Percentiles rank a stretch among this genome's conserved stretches.
Conservation (phyloP, 208 protist species). For the Leishmania tropica region DNA sequence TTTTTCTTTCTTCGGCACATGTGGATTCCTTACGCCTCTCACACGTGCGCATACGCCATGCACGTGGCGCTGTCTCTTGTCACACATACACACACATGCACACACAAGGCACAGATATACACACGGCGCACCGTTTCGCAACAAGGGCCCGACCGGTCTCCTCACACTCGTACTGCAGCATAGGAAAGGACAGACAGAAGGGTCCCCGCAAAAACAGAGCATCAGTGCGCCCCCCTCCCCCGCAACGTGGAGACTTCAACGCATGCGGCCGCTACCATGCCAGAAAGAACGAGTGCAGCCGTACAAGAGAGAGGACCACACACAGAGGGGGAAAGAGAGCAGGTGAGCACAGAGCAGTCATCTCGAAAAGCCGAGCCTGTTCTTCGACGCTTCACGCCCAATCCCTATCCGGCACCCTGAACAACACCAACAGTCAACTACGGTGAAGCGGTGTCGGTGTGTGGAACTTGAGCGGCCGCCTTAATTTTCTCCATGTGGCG, state of each 20-base stretch:
- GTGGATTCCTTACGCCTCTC: not conserved
- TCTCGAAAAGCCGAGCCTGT: not conserved
- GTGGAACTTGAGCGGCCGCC: conserved; percentile 33
- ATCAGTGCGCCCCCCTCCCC: not conserved
- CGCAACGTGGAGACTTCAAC: not conserved
- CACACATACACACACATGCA: conserved; percentile 7
- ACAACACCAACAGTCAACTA: not conserved
- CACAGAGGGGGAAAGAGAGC: not conserved
- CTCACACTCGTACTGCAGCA: not conserved
- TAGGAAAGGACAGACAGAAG: not conserved
- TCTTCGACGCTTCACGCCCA: not conserved
- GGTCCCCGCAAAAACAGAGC: not conserved
- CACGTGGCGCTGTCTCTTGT: not conserved
- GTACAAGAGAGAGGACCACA: not conserved
- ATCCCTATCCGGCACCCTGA: too few relatives aligned
- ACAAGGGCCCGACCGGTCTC: not conserved
- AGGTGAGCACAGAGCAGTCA: not conserved
- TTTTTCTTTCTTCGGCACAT: not conserved
- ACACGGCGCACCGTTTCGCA: not conserved
- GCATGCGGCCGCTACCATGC: not conserved
- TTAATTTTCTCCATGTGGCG: conserved; percentile 72
- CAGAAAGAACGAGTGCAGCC: too few relatives aligned
- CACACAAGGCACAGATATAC: not conserved
- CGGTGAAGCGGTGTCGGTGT: not conserved
- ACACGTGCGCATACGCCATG: not conserved